phyloP scores from a whole-genome alignment of 805 yeast genomes.

The Barnettozyma sucrosica region DNA sequence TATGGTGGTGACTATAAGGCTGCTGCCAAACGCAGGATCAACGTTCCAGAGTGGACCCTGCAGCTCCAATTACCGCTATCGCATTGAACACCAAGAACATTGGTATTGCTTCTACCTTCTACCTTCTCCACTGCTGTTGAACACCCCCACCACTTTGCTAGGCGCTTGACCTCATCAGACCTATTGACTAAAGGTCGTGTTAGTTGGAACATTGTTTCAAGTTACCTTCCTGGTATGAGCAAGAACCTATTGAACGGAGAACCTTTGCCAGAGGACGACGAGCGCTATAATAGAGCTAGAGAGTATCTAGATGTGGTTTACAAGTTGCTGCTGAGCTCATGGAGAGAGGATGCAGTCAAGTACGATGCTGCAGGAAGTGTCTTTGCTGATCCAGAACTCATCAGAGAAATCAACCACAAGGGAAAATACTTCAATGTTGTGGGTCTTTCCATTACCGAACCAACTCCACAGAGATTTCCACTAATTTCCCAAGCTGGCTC shows the following conservation, averaged over 20 bases:
- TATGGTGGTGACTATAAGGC: conserved; percentile 33
- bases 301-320: conserved; percentile 37
- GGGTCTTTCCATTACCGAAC: conserved; percentile 36
- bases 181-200: conserved; percentile 37
- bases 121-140: conserved; percentile 32
- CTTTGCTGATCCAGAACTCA: conserved; percentile 30
- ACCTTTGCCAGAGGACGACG: conserved; percentile 34
- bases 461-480: conserved; percentile 39
- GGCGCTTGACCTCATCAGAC: conserved; percentile 35
- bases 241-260: conserved; percentile 33
- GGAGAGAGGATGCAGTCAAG: conserved; percentile 35
- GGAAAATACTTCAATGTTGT: conserved; percentile 36
- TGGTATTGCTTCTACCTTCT: conserved; percentile 37
- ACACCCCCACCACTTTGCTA: neutral
- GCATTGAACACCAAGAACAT: conserved; percentile 36
- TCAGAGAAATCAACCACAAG: conserved; percentile 33
- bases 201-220: conserved; percentile 42
- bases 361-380: conserved; percentile 14
- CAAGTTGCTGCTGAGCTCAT: conserved; percentile 34
- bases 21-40: conserved; percentile 27
- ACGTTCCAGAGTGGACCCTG: conserved; percentile 31
- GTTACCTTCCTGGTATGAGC: conserved; percentile 37
- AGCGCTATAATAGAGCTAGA: conserved; percentile 35
- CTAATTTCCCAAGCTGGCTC: conserved; percentile 39
- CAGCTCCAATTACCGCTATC: conserved; percentile 31